Evolutionary conservation across 352 stramenopile genomes (phyloP).

Genomic region (Pythium dissimile): DNA sequence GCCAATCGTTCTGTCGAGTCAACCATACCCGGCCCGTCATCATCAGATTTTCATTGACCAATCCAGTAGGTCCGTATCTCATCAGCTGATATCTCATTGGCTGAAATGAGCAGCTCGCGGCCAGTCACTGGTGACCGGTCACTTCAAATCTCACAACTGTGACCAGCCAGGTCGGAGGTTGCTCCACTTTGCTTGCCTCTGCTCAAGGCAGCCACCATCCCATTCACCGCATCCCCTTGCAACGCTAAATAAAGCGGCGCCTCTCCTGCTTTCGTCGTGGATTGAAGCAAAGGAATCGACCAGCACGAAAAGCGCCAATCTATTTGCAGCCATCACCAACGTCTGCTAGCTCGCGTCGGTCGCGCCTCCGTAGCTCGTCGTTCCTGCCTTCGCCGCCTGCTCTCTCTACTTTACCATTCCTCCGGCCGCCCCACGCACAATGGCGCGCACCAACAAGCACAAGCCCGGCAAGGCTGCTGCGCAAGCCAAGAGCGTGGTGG

Average conservation of each 20-base stretch:
- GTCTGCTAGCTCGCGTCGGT: no score
- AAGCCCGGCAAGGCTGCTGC: constrained; percentile 6
- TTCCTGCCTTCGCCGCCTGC: background rate
- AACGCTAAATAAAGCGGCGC: constrained; percentile 18
- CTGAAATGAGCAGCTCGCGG: background rate
- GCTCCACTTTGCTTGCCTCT: background rate
- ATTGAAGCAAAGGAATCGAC: no score
- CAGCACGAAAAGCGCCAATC: no score
- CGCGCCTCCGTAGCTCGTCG: background rate
- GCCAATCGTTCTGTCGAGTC: no score
- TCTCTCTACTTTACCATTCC: background rate
- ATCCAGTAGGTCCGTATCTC: background rate
- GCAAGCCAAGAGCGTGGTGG: no score
- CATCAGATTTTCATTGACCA: constrained; percentile 1
- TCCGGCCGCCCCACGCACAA: constrained; percentile 7
- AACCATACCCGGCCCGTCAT: no score
- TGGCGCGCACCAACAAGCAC: constrained; percentile 20
- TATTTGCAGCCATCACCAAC: no score
- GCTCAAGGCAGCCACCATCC: background rate
- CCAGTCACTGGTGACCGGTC: constrained; percentile 10
- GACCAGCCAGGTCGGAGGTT: constrained; percentile 1
- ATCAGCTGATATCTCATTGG: constrained; percentile 8
- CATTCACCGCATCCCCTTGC: constrained; percentile 4
- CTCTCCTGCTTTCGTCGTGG: background rate
- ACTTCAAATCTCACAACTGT: constrained; percentile 22